Base-by-base conservation (phyloP, 495 filamentous ascomycete species). In the Penicillium bovifimosum region DNA sequence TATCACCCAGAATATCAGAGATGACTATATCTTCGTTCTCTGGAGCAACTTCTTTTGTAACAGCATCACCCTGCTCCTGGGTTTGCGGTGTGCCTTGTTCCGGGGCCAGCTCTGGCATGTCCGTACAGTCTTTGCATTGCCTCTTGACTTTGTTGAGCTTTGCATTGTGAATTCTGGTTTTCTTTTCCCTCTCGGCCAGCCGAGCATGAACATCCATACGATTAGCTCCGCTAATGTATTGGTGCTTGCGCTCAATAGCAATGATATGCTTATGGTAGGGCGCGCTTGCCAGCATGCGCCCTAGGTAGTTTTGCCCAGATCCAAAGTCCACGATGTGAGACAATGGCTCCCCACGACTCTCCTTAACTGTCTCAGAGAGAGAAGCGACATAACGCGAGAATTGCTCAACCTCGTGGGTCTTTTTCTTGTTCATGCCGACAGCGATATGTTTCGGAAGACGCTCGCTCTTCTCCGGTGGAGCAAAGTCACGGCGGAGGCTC, bases 281-380 rank as follows among this genome's bases (percentile, higher is more conserved):
- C 43, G 83, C 76, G 55, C 83, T 87, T 9, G 93, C 92, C 39
- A 98, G 70, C 1, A 88, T 86, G 38, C 93, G 82, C 9, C 93
- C 91, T 1, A 98, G 81, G 63, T 98, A 98, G 59, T 93, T 96
- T 62, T 96, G 93, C 0, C 93, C 93, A 42, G 89, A 95, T 18
- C 93, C 93, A 67, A 96, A 96, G 68, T 98, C 93, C 46, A 96
- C 83, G 50, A 96, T 80, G 72, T 97, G 91, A 1, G 90, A 89
- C 45, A 96, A 84, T 17, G 75, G 61, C 41, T 74, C 69, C 20
- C 69, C 70, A 24, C 64, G 68, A 55, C 80, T 76, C 36, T 76
- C 67, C 2, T 77, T 69, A 45, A 88, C 82, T 33, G 83, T 79
- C 8, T 74, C 73, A 34, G 69, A 67, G 13, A 77, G 63, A 29